Evolutionary conservation across 768 basidiomycete genomes (phyloP), one percentile per base, ranked within the genome.

Genomic region (Tylopilus plumbeoviolaceoides): DNA sequence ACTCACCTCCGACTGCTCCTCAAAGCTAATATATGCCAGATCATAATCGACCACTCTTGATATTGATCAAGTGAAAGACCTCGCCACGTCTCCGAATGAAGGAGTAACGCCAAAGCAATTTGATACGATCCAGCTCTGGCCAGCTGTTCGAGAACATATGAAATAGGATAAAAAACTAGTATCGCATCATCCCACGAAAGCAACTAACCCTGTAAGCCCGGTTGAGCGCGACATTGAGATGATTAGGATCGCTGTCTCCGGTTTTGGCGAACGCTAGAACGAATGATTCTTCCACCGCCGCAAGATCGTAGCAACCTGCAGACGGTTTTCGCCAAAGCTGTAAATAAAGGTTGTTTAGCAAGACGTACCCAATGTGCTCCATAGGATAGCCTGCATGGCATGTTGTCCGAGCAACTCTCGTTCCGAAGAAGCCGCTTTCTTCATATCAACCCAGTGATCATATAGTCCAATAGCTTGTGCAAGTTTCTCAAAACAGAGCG

Each of bases 11-110:
- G 82, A 53, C 80, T 82, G 12, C 84, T 79, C 21, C 86, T 79
- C 54, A 90, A 67, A 12, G 76, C 78, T 25, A 93, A 72, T 48
- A 89, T 78, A 63, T 89, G 81, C 91, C 90, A 93, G 42, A 91
- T 77, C 63, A 85, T 80, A 44, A 76, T 73, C 18, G 86, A 83
- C 91, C 91, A 93, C 31, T 75, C 70, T n/a, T 73, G 70, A 65
- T 88, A 88, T 64, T 87, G 84, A 35, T 77, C 71, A 18, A 88
- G 65, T 12, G 76, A 76, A 44, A 93, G 70, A 7, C 84, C 81
- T 2, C 75, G 71, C 90, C 91, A 93, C 15, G 84, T 79, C 28
- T 77, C 72, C 1, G 87, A 83, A 51, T 87, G 81, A 11, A 92
- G 71, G 12, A 93, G 75, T 38, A 79, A 71, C 20, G 78, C 70